Evolutionary conservation across 2,329 filamentous ascomycete genomes (phyloP).

Genomic region (Diplocarpon mali): DNA sequence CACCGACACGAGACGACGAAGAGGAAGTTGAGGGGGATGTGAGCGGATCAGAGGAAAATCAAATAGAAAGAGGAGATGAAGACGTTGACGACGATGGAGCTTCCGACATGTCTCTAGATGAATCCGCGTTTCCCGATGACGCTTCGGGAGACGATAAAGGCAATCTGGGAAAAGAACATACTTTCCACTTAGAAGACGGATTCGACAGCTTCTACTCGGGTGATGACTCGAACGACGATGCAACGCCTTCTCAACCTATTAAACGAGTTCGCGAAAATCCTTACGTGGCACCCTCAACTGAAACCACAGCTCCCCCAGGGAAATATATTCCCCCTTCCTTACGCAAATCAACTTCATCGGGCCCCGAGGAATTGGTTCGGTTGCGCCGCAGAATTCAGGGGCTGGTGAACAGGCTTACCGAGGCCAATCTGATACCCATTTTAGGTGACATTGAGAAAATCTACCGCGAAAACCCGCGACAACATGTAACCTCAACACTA

Average conservation of each 20-base stretch:
- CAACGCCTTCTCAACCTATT: slow-evolving; percentile 21
- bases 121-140: slow-evolving; percentile 24
- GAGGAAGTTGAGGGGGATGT: slow-evolving; percentile 16
- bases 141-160: slow-evolving; percentile 18
- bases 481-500: slow-evolving; percentile 73
- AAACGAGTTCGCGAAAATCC: slow-evolving; percentile 64
- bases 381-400: slow-evolving; percentile 77
- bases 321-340: slow-evolving; percentile 91
- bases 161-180: slow-evolving; percentile 28
- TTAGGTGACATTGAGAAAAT: slow-evolving; percentile 71
- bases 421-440: slow-evolving; percentile 79
- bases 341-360: slow-evolving; percentile 49
- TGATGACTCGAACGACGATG: slow-evolving; percentile 19
- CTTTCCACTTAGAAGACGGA: slow-evolving; percentile 30
- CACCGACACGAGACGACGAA: slow-evolving; percentile 6
- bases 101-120: slow-evolving; percentile 24
- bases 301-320: slow-evolving; percentile 35
- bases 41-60: slow-evolving; percentile 22
- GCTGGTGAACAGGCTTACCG: slow-evolving; percentile 83
- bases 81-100: slow-evolving; percentile 25
- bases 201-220: slow-evolving; percentile 31
- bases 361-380: slow-evolving; percentile 55
- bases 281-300: slow-evolving; percentile 61
- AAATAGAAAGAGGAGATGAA: slow-evolving; percentile 20
- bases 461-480: slow-evolving; percentile 75